Base-by-base conservation (phyloP, 2,329 filamentous ascomycete genomes). In the Arthrobotrys megalospora region DNA sequence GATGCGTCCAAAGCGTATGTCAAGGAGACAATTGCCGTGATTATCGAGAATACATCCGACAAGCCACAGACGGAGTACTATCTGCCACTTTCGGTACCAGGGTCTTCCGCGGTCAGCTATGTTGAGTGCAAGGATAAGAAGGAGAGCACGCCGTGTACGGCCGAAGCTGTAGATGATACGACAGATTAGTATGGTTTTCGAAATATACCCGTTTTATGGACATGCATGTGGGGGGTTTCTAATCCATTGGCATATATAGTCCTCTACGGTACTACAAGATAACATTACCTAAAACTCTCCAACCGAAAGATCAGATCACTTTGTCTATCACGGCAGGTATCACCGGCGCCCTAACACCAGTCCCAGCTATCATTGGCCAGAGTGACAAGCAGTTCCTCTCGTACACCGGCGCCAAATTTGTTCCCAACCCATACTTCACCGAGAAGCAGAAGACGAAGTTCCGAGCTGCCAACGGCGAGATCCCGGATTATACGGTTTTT, bases 401-500 rank as follows among this genome's bases (percentile, higher is more conserved):
- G 71, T 94, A 96, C 87, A 88, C 90, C 70, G 96, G 97, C 87
- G 95, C 93, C 79, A 92, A 92, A 81, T 97, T 97, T 85, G 89
- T 88, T 55, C 91, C 91, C 14, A 96, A 93, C 8, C 91, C 92
- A 79, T 99, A 99, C 86, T 86, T 88, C 16, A 97, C 94, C 12
- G 85, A 89, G 82, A 97, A 97, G 86, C 96, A 99, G 85, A 97
- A 97, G 89, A 98, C 96, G 45, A 97, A 98, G 85, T 86, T 99
- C 85, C 97, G 97, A 87, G 91, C 97, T 81, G 89, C 92, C 58
- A 91, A 90, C 68, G 86, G 88, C 80, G 91, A 93, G 81, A 88
- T 97, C 32, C 92, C 94, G 72, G 93, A 97, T 83, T 97, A 93
- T 85, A 97, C 93, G 67, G 91, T 89, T 80, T 88, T 96, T 16